phyloP scores from a whole-genome alignment of 345 rosid genomes.

The Camelina neglecta region DNA sequence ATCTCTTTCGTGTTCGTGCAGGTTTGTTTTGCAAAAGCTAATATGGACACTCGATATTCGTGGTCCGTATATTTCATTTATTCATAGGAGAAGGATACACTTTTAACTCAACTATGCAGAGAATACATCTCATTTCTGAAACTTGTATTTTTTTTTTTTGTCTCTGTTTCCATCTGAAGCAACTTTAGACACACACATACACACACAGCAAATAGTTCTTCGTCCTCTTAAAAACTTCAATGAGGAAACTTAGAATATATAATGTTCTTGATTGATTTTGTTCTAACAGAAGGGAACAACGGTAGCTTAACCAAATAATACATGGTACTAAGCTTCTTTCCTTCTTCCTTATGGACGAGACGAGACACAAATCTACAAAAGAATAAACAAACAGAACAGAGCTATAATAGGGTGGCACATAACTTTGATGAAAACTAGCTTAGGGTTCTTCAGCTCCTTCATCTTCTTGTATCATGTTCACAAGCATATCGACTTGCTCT shows the following conservation, averaged over 20 bases:
- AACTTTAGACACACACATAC: slow-evolving; percentile 19
- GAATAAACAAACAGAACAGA: slow-evolving; percentile 45
- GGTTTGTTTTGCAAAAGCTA: slow-evolving; percentile 95
- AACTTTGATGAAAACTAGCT: slow-evolving; percentile 10
- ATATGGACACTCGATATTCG: slow-evolving; percentile 64
- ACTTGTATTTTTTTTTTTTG: slow-evolving; percentile 13
- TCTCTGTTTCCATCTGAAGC: slow-evolving; percentile 31
- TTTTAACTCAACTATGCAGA: slow-evolving; percentile 30
- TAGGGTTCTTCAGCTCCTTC: slow-evolving; percentile 59
- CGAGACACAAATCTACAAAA: slow-evolving; percentile 35
- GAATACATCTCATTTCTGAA: slow-evolving; percentile 23
- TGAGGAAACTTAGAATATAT: slow-evolving; percentile 9
- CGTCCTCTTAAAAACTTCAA: background rate
- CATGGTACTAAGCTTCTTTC: slow-evolving; percentile 33
- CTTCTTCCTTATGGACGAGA: slow-evolving; percentile 30
- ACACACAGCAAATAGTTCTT: slow-evolving; percentile 17
- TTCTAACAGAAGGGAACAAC: slow-evolving; percentile 28
- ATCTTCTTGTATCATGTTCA: slow-evolving; percentile 81
- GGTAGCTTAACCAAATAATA: slow-evolving; percentile 40
- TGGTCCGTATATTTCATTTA: slow-evolving; percentile 66
- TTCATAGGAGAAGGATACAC: slow-evolving; percentile 44
- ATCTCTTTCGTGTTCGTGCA: slow-evolving; percentile 93
- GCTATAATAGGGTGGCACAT: slow-evolving; percentile 16
- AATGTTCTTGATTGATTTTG: slow-evolving; percentile 14
- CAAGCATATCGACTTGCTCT: slow-evolving; percentile 82